phyloP scores from a whole-genome alignment of 139 green algal genomes.

The Chlorella vulgaris region DNA sequence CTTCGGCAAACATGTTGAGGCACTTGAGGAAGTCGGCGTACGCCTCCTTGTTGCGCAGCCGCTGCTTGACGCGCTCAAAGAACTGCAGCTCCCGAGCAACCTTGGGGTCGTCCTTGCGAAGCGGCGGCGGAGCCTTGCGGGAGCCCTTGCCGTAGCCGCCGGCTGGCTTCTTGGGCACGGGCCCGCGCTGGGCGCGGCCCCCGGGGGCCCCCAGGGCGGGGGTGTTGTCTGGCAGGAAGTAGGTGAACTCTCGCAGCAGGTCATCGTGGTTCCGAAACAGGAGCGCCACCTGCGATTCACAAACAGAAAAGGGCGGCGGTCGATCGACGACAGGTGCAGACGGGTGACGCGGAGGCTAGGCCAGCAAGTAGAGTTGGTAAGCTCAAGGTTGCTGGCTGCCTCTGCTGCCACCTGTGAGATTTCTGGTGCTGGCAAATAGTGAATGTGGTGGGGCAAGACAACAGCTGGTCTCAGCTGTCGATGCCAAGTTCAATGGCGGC shows the following conservation, averaged over 20 bases:
- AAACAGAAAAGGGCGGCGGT: neutral
- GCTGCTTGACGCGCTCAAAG: conserved; percentile 69
- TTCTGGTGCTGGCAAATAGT: too few species aligned
- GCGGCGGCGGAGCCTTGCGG: conserved; percentile 10
- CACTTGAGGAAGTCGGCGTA: conserved; percentile 98
- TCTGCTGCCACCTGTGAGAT: too few species aligned
- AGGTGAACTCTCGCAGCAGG: conserved; percentile 97
- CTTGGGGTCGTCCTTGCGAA: conserved; percentile 50
- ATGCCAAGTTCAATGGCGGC: neutral
- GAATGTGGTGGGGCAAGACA: neutral
- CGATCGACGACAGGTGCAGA: neutral
- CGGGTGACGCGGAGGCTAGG: neutral
- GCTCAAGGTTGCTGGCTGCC: too few species aligned
- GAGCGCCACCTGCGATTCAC: conserved; percentile 74
- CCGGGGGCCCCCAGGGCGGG: conserved; percentile 35
- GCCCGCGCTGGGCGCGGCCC: neutral
- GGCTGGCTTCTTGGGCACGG: neutral
- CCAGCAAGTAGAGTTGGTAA: too few species aligned
- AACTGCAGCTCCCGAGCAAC: conserved; percentile 68
- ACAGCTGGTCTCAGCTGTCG: too few species aligned
- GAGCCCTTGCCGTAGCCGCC: conserved; percentile 7
- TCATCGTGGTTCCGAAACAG: conserved; percentile 94
- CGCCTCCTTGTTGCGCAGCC: conserved; percentile 43
- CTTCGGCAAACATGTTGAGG: conserved; percentile 92
- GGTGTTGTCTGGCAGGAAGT: conserved; percentile 95